phyloP scores from a whole-genome alignment of 768 basidiomycete genomes.

The Melanogaster broomeanus region DNA sequence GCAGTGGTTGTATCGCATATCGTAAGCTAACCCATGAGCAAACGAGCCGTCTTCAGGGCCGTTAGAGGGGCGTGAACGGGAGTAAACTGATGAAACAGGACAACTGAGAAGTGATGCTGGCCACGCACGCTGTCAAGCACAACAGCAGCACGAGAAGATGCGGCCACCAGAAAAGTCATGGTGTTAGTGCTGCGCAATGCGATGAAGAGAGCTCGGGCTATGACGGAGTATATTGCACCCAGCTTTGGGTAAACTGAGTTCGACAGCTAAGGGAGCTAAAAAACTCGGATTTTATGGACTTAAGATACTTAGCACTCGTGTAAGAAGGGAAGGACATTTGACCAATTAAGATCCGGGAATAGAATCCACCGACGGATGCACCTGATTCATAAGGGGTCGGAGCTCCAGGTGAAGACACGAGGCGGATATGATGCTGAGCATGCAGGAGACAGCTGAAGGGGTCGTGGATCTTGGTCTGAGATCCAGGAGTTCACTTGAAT shows the following conservation, averaged over 20 bases:
- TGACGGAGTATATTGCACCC: conserved; percentile 37
- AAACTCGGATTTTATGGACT: conserved; percentile 34
- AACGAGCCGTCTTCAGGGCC: no score
- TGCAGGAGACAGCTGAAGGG: conserved; percentile 23
- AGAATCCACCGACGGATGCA: conserved; percentile 41
- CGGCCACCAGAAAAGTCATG: conserved; percentile 11
- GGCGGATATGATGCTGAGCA: conserved; percentile 29
- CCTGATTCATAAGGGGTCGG: conserved; percentile 26
- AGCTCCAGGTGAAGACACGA: conserved; percentile 30
- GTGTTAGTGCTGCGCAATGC: conserved; percentile 10
- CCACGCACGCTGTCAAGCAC: no score
- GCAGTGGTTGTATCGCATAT: no score
- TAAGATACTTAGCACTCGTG: conserved; percentile 37
- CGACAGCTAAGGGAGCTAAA: conserved; percentile 54
- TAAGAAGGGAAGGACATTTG: conserved; percentile 2
- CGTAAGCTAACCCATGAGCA: no score
- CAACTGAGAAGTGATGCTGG: no score
- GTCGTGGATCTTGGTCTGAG: conserved; percentile 30
- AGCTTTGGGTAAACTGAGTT: conserved; percentile 54
- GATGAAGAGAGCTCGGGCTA: conserved; percentile 26
- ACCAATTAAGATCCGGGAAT: background rate
- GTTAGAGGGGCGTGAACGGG: no score
- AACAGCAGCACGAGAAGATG: conserved; percentile 7
- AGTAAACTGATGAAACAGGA: no score
- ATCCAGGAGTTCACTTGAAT: background rate